Base-by-base conservation (phyloP, 202 grass and related monocot species). In the Thinopyrum obtusiflorum region DNA sequence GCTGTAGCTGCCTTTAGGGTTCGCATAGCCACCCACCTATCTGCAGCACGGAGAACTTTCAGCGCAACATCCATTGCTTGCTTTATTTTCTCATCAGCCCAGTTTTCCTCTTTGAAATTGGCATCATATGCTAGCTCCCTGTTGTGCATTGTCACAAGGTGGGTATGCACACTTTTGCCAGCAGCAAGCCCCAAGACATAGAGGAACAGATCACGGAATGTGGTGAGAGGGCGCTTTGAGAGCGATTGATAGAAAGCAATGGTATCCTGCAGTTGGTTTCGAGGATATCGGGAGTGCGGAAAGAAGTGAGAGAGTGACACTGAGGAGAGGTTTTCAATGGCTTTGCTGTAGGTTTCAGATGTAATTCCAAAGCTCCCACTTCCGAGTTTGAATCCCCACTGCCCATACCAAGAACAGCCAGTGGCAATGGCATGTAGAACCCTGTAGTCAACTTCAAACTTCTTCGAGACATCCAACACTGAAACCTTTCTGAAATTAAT, bases 321-420 rank as follows among this genome's bases (percentile, higher is more conserved):
- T 25, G 71, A 76, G 18, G 90, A 87, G 65, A 95, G 83, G 53
- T 9, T 67, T 7, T 84, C 84, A 33, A 90, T 28, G 59, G 93
- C 86, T 63, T 89, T 85, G 15, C 44, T 36, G 77, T 92, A 90
- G 10, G 36, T 51, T 72, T 90, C 77, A 6, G 66, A 28, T 32
- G 93, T 95, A 14, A 83, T 83, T 86, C 85, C 90, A 68, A 89
- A 95, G 73, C 93, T 89, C 44, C 88, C 90, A 24, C 44, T 53
- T 42, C 73, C 89, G 11, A 95, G 89, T 74, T 88, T 86, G 61
- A 90, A 94, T 79, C 93, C 90, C 93, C 90, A 94, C 17, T 87
- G 77, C 37, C 90, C 86, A 60, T 92, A 90, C 93, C 93, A 94
- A 37, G 93, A 90, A 77, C 39, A 61, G 28, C 88, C 90, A 18